phyloP scores from a whole-genome alignment of 164 flowering plant genomes.

The Malania oleifera region DNA sequence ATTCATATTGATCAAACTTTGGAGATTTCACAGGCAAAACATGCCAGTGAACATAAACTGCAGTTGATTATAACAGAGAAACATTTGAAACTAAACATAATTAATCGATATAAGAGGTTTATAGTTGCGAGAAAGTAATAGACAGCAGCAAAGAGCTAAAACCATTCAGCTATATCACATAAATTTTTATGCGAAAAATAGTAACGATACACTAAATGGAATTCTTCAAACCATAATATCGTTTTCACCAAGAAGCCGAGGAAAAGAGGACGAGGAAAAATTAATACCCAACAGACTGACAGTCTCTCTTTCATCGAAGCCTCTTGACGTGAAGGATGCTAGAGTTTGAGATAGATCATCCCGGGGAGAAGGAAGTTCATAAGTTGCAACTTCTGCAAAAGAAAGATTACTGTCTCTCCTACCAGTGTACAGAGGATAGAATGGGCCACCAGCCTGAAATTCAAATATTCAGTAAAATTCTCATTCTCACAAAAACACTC shows the following conservation, averaged over 20 bases:
- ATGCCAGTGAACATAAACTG: too few species aligned
- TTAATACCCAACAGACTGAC: slow-evolving; percentile 40
- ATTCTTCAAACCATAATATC: neutral
- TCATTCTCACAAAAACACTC: too few species aligned
- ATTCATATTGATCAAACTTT: too few species aligned
- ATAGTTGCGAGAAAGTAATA: neutral
- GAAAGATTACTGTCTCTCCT: slow-evolving; percentile 40
- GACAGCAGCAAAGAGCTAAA: neutral
- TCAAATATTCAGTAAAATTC: neutral
- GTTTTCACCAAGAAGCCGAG: neutral
- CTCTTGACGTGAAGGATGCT: slow-evolving; percentile 31
- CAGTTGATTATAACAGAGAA: too few species aligned
- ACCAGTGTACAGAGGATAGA: slow-evolving; percentile 52
- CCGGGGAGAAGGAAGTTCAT: slow-evolving; percentile 43
- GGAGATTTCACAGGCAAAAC: too few species aligned
- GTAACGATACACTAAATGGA: neutral
- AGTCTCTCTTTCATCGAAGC: slow-evolving; percentile 45
- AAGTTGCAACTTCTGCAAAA: slow-evolving; percentile 20
- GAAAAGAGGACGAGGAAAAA: neutral
- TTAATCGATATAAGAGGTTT: too few species aligned
- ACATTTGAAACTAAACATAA: too few species aligned
- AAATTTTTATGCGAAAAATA: neutral
- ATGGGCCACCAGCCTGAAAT: slow-evolving; percentile 56
- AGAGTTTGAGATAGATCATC: slow-evolving; percentile 26
- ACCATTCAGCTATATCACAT: neutral